Evolutionary conservation across 2,329 filamentous ascomycete species (phyloP), one percentile per base, ranked within the genome.

Genomic region (Colletotrichum neosansevieriae): DNA sequence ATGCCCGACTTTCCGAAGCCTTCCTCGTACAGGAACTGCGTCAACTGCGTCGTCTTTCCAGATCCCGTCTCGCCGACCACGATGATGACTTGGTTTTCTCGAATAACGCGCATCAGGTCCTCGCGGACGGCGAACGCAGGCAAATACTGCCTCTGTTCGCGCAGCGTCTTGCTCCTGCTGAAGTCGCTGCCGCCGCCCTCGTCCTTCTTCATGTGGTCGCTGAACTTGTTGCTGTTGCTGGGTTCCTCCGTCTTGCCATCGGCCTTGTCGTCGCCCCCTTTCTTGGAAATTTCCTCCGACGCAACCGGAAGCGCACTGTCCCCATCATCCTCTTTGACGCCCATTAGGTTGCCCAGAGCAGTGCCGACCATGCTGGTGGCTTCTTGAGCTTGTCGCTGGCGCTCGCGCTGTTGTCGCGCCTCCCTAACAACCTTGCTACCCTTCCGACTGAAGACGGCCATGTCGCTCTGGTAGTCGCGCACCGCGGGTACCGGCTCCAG

Each of bases 41-140:
- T 98, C 69, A 99, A 82, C 79, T 99, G 96, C 0, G 96, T 99
- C 3, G 96, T 99, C 81, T 99, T 99, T 58, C 96, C 96, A 0
- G 95, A 98, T 4, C 96, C 96, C 1, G 96, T 99, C 81, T 99
- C 95, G 51, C 96, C 96, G 57, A 99, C 94, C 3, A 98, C 95
- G 72, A 99, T 97, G 47, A 97, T 89, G 58, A 99, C 96, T 78
- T 99, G 96, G 74, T 99, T 98, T 80, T 99, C 96, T 70, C 95
- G 86, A 72, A 99, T 97, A 6, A 98, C 94, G 56, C 94, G 88
- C 59, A 99, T 82, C 6, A 99, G 83, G 72, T 99, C 95, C 78
- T 99, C 96, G 42, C 97, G 88, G 2, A 99, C 96, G 0, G 96
- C 96, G 83, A 99, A 99, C 0, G 97, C 97, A 0, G 96, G 96